Conservation (phyloP, 345 rosid species). For the Rubroshorea leprosula region DNA sequence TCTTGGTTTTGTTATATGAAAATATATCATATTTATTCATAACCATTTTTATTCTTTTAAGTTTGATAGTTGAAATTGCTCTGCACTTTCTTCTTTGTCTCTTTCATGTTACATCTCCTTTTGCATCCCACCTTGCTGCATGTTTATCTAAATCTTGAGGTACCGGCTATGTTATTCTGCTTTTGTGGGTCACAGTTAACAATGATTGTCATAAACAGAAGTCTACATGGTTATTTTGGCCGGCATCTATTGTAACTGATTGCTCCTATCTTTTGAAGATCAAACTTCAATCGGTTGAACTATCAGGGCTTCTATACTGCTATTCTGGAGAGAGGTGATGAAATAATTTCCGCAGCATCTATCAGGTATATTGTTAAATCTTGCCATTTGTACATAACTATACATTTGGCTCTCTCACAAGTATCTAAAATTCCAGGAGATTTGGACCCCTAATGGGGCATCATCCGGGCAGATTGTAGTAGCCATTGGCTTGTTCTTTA, state of each 20-base stretch:
- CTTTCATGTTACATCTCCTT: too few relatives aligned
- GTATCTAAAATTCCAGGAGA: not conserved
- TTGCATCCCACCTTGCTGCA: not conserved
- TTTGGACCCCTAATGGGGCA: not conserved
- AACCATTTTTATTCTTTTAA: too few relatives aligned
- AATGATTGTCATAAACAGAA: not conserved
- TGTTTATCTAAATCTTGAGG: not conserved
- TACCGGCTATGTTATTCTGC: not conserved
- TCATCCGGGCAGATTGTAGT: not conserved
- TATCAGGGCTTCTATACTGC: slow-evolving; percentile 73
- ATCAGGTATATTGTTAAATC: slow-evolving; percentile 52
- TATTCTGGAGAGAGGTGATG: slow-evolving; percentile 86
- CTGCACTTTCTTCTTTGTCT: too few relatives aligned
- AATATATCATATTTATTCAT: too few relatives aligned
- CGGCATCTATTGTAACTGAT: not conserved
- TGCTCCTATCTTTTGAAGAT: slow-evolving; percentile 34
- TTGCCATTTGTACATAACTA: slow-evolving; percentile 1
- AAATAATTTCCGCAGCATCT: slow-evolving; percentile 76
- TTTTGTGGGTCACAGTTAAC: too few relatives aligned
- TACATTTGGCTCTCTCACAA: not conserved
- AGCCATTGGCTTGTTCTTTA: not conserved
- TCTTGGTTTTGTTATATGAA: too few relatives aligned
- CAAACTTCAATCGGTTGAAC: slow-evolving; percentile 76
- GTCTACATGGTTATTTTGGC: not conserved
- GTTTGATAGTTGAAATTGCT: not conserved